Conservation (phyloP, 257 asterid genomes). For the Fraxinus cuspidata region DNA sequence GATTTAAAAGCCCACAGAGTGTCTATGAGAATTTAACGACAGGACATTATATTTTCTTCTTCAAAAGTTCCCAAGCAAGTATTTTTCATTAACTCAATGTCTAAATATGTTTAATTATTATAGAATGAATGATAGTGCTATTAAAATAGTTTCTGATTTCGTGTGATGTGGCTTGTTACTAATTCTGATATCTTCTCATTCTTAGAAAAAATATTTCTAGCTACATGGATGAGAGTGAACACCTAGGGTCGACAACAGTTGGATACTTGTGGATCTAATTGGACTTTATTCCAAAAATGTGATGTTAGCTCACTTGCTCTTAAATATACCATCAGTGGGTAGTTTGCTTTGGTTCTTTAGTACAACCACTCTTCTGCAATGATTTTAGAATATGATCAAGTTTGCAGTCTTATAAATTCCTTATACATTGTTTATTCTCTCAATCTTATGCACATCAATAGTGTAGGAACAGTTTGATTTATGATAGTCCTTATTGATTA, state of each 20-base stretch:
- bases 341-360: neutral
- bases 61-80: neutral
- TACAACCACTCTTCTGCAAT: neutral
- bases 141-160: neutral
- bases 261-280: neutral
- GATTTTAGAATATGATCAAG: neutral
- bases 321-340: neutral
- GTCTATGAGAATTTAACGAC: neutral
- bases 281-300: neutral
- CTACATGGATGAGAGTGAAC: neutral
- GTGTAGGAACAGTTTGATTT: neutral
- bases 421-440: neutral
- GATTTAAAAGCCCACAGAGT: neutral
- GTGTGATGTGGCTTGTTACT: neutral
- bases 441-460: neutral
- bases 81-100: neutral
- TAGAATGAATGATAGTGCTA: neutral
- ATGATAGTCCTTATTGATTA: conserved; percentile 13
- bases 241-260: neutral
- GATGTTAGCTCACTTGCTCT: neutral
- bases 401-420: neutral
- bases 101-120: neutral
- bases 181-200: neutral
- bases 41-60: neutral
- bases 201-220: neutral